Conservation (phyloP, 208 protist genomes). For the Lotmaria passim region DNA sequence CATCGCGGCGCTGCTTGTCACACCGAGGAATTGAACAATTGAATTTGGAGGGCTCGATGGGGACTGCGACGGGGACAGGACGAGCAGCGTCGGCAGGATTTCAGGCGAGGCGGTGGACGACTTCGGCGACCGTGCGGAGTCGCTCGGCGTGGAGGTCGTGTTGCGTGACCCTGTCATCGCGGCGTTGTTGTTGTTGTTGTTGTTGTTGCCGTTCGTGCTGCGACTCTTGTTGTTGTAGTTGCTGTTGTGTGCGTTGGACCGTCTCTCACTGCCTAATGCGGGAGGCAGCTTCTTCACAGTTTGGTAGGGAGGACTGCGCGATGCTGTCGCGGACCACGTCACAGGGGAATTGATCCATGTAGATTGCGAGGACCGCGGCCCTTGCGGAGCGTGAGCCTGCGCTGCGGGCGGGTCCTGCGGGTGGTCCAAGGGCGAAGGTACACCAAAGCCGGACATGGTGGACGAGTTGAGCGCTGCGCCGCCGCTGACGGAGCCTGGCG, state of each 20-base stretch:
- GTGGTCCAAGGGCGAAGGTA: background rate
- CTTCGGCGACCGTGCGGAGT: background rate
- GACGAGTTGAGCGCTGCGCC: background rate
- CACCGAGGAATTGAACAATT: background rate
- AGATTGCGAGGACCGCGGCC: background rate
- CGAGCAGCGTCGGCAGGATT: background rate
- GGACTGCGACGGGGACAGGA: background rate
- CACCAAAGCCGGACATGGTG: background rate
- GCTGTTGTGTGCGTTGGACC: too few species aligned
- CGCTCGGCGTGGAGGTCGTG: background rate
- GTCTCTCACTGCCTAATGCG: too few species aligned
- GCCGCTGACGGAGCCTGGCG: background rate
- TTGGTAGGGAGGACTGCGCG: background rate
- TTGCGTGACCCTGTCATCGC: too few species aligned
- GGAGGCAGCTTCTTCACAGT: too few species aligned
- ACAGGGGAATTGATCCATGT: background rate
- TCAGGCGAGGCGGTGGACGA: background rate
- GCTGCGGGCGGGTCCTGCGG: conserved; percentile 1
- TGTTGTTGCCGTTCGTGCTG: background rate
- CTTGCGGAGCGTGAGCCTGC: background rate
- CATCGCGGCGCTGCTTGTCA: background rate
- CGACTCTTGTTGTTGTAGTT: too few species aligned
- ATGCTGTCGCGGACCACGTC: background rate
- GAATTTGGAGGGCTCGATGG: background rate
- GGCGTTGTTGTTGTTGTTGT: too few species aligned